Conservation (phyloP, 2,329 filamentous ascomycete genomes). For the Arthrobotrys iridis region DNA sequence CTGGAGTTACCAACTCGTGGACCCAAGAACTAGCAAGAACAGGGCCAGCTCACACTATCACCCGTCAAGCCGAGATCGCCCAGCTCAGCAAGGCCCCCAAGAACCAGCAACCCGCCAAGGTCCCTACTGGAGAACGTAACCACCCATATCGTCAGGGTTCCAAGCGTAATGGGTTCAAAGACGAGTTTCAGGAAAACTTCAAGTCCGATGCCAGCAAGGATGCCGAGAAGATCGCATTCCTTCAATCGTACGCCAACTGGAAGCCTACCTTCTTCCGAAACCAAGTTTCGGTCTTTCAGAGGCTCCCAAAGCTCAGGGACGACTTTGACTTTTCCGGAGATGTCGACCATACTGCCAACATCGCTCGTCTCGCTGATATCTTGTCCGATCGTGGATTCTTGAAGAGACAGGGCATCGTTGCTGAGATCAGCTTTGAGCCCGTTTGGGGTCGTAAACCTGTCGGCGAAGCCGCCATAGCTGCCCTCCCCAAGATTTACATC, state of each 20-base stretch:
- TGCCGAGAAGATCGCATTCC: constrained; percentile 26
- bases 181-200: constrained; percentile 38
- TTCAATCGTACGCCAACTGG: constrained; percentile 31
- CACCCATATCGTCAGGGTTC: background rate
- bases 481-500: constrained; percentile 32
- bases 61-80: background rate
- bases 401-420: constrained; percentile 3
- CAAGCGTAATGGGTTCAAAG: constrained; percentile 16
- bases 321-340: constrained; percentile 6
- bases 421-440: constrained; percentile 18
- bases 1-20: background rate
- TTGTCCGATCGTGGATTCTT: constrained; percentile 40
- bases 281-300: constrained; percentile 16
- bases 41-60: background rate
- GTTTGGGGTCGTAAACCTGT: constrained; percentile 17
- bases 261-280: background rate
- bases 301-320: constrained; percentile 27
- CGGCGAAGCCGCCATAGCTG: background rate
- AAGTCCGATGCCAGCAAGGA: constrained; percentile 50
- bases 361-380: constrained; percentile 38
- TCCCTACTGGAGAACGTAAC: background rate
- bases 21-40: background rate
- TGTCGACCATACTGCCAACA: constrained; percentile 3
- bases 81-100: background rate
- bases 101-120: background rate